Evolutionary conservation across 2,329 filamentous ascomycete genomes (phyloP).

Genomic region (Phyllosticta paracitricarpa): DNA sequence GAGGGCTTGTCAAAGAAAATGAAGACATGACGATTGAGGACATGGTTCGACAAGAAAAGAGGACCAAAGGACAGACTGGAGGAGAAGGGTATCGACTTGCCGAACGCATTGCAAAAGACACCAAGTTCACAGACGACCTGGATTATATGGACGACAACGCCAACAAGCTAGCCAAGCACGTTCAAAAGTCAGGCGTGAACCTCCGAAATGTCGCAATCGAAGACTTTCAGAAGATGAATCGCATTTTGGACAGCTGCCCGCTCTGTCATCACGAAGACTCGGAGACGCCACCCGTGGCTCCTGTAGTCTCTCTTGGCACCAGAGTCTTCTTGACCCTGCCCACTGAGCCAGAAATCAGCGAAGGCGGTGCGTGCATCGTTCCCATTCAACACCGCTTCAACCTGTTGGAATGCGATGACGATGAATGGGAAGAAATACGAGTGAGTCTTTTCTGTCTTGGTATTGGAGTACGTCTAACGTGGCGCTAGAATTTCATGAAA

Average conservation of each 20-base stretch:
- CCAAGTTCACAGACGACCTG: constrained; percentile 79
- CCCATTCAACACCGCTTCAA: constrained; percentile 81
- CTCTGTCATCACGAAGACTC: constrained; percentile 89
- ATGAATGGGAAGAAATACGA: constrained; percentile 97
- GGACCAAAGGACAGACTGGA: constrained; percentile 65
- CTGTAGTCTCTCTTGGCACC: constrained; percentile 76
- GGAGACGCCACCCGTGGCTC: constrained; percentile 63
- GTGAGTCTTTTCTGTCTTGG: not conserved
- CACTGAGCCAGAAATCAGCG: constrained; percentile 76
- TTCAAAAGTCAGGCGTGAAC: constrained; percentile 79
- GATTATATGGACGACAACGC: constrained; percentile 99
- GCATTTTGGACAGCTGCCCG: constrained; percentile 75
- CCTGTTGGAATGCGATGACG: constrained; percentile 94
- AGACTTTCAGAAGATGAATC: constrained; percentile 84
- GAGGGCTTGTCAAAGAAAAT: constrained; percentile 79
- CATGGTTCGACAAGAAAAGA: constrained; percentile 90
- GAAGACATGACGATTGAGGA: constrained; percentile 94
- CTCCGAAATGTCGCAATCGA: constrained; percentile 78
- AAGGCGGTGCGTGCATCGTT: constrained; percentile 78
- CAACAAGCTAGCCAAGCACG: constrained; percentile 71
- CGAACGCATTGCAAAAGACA: constrained; percentile 88
- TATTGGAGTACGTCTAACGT: constrained; percentile 38
- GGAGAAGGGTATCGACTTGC: constrained; percentile 77
- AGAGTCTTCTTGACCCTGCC: constrained; percentile 80
- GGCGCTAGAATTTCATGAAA: constrained; percentile 84